A percentile compares a stretch with the other conserved stretches of the same genome.
These are phyloP conservation scores for Mortierella sp. DNA, from an alignment of 371 early-diverging fungal genomes.

Conservation along the genomic window DNA sequence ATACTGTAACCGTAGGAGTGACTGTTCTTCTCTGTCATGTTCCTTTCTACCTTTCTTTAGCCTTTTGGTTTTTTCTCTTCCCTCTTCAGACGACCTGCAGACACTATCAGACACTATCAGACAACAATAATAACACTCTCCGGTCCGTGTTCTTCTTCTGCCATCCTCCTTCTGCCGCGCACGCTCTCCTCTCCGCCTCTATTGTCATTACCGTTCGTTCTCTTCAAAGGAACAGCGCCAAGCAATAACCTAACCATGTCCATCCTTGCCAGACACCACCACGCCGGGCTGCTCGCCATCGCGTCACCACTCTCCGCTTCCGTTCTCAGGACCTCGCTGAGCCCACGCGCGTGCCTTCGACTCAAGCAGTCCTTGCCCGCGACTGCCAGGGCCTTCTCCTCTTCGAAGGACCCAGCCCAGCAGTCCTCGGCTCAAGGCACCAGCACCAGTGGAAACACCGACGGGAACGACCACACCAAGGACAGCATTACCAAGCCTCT, in stretches of 20 bases:
- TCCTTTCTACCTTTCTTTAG: conserved; percentile 6
- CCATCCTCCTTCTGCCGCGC: background rate
- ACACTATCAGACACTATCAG: background rate
- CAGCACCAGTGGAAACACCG: background rate
- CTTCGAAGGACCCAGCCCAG: background rate
- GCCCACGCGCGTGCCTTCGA: too few relatives aligned
- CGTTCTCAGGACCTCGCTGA: background rate
- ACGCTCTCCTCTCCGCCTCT: background rate
- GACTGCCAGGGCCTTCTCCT: conserved; percentile 6
- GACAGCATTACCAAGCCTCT: conserved; percentile 28
- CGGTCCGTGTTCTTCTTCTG: background rate
- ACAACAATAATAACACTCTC: background rate
- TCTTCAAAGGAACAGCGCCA: background rate
- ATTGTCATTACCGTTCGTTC: too few relatives aligned
- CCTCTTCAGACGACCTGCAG: background rate
- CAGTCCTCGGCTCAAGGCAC: background rate
- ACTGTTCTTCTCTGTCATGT: background rate
- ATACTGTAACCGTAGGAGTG: too few relatives aligned
- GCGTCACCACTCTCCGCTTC: background rate
- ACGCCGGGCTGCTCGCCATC: conserved; percentile 3
- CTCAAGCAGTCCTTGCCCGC: background rate
- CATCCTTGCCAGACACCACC: conserved; percentile 9
- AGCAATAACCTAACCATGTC: conserved; percentile 11
- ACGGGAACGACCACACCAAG: background rate
- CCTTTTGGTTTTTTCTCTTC: background rate